A percentile compares a stretch with the other conserved stretches of the same genome.
These are phyloP conservation scores for Fusarium napiforme DNA, from an alignment of 2,329 filamentous ascomycete genomes.

Conservation along the genomic window DNA sequence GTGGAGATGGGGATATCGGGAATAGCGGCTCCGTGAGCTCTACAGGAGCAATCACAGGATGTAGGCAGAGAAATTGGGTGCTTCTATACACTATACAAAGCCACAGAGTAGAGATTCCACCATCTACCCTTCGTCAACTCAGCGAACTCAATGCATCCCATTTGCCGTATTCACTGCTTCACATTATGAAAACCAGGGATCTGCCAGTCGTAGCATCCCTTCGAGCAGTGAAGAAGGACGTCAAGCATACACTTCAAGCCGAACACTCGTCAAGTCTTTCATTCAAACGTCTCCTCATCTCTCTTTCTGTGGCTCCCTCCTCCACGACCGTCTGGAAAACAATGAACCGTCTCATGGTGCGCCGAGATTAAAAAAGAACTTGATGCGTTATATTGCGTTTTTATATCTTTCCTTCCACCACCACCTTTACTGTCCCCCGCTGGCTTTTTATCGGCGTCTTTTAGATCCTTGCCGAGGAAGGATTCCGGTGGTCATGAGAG, in stretches of 20 bases:
- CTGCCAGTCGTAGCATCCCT: slow-evolving; percentile 2
- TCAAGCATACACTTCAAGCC: slow-evolving; percentile 9
- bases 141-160: not conserved
- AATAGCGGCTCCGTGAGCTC: not conserved
- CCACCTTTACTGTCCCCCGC: not conserved
- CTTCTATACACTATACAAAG: slow-evolving; percentile 54
- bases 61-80: slow-evolving; percentile 29
- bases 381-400: slow-evolving; percentile 23
- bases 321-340: slow-evolving; percentile 29
- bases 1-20: not conserved
- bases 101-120: slow-evolving; percentile 36
- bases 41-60: not conserved
- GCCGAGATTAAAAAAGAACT: slow-evolving; percentile 35
- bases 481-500: slow-evolving; percentile 31
- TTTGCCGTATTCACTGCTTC: not conserved
- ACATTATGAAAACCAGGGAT: not conserved
- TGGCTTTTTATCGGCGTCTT: slow-evolving; percentile 27
- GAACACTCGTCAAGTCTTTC: slow-evolving; percentile 20
- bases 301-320: slow-evolving; percentile 6
- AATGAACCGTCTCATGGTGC: slow-evolving; percentile 33
- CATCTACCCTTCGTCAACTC: slow-evolving; percentile 17
- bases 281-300: slow-evolving; percentile 22
- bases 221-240: not conserved
- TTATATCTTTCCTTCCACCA: slow-evolving; percentile 20
- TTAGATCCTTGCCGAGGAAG: slow-evolving; percentile 31